Evolutionary conservation across 1,139 yeast genomes (phyloP).

Genomic region (Debaryomyces psychrophilus): DNA sequence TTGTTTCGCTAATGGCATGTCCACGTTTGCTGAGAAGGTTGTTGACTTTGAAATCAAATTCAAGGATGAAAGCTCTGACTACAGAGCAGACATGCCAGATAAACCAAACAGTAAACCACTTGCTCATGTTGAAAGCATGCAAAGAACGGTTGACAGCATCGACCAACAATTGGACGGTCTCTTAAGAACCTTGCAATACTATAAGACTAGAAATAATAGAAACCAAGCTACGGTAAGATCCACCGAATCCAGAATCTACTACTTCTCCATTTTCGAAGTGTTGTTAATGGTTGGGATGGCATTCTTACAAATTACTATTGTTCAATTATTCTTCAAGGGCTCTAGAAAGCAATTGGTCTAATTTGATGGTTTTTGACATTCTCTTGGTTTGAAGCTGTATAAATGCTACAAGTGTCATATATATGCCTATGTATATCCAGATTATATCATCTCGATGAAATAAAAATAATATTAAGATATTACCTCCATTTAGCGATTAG

Average conservation of each 20-base stretch:
- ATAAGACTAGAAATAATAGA: conserved; percentile 89
- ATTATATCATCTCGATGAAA: neutral
- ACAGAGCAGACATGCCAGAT: conserved; percentile 69
- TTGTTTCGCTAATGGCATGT: conserved; percentile 87
- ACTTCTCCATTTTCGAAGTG: conserved; percentile 83
- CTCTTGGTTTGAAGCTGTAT: neutral
- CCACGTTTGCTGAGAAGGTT: conserved; percentile 83
- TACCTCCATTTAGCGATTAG: neutral
- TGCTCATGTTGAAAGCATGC: conserved; percentile 65
- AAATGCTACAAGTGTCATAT: neutral
- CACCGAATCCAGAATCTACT: conserved; percentile 83
- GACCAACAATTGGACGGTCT: conserved; percentile 70
- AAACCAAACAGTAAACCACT: conserved; percentile 60
- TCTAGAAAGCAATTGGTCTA: conserved; percentile 79
- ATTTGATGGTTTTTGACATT: conserved; percentile 5
- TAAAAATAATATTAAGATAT: neutral
- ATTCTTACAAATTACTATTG: conserved; percentile 75
- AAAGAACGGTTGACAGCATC: conserved; percentile 57
- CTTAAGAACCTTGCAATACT: conserved; percentile 71
- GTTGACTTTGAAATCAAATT: conserved; percentile 83
- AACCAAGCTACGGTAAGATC: conserved; percentile 90
- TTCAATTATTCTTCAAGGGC: conserved; percentile 85
- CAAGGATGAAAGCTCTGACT: conserved; percentile 49
- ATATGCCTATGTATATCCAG: neutral
- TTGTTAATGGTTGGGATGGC: conserved; percentile 86